These are phyloP conservation scores for Fusarium coffeatum DNA, from an alignment of 2,329 filamentous ascomycete species.

Conservation along the genomic window DNA sequence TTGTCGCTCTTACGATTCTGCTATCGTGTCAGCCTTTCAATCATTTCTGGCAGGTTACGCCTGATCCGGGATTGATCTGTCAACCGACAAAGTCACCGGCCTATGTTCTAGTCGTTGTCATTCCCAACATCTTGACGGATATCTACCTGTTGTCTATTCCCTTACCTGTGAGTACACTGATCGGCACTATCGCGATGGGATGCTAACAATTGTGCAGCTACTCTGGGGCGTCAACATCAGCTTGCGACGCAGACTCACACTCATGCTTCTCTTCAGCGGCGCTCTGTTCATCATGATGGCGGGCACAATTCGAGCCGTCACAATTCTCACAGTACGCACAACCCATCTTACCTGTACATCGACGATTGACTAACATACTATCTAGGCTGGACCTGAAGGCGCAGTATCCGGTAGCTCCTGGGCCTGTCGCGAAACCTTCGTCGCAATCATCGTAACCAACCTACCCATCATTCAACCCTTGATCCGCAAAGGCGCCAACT, in stretches of 20 bases:
- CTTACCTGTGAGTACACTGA: slow-evolving; percentile 10
- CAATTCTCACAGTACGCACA: slow-evolving; percentile 25
- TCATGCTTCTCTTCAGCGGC: slow-evolving; percentile 39
- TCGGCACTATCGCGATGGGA: rapidly evolving
- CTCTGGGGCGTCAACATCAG: slow-evolving; percentile 42
- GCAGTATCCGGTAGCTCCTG: slow-evolving; percentile 44
- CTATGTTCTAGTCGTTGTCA: slow-evolving; percentile 36
- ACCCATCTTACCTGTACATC: rapidly evolving
- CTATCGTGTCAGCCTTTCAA: slow-evolving; percentile 51
- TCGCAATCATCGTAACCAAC: slow-evolving; percentile 54
- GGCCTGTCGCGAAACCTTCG: slow-evolving; percentile 55
- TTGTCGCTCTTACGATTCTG: slow-evolving; percentile 29
- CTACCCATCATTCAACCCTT: slow-evolving; percentile 41
- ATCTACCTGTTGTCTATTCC: slow-evolving; percentile 37
- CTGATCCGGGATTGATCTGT: slow-evolving; percentile 49
- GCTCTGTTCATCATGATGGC: slow-evolving; percentile 43
- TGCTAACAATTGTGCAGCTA: slow-evolving; percentile 4
- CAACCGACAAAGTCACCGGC: slow-evolving; percentile 39
- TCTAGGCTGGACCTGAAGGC: slow-evolving; percentile 31
- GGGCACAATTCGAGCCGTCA: slow-evolving; percentile 36
- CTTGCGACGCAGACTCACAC: slow-evolving; percentile 37
- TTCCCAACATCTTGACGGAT: slow-evolving; percentile 39
- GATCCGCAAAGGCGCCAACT: slow-evolving; percentile 34
- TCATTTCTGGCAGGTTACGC: slow-evolving; percentile 62
- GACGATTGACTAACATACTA: neutral